Conservation (phyloP, 148 eudicot genomes). For the Fagopyrum homotropicum region DNA sequence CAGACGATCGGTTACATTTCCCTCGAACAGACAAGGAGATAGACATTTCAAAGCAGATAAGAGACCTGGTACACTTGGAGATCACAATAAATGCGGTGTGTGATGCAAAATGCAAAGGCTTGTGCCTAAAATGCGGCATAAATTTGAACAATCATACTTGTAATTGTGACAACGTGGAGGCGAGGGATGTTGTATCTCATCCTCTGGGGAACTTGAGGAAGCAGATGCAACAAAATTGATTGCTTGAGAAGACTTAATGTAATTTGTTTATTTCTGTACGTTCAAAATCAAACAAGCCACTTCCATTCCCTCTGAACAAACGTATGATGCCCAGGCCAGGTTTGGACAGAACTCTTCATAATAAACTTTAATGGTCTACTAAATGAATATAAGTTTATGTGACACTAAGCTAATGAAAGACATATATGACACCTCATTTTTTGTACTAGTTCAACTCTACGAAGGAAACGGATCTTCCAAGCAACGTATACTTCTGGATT, state of each 20-base stretch:
- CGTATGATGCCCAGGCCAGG: too few relatives aligned
- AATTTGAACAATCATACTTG: slow-evolving; percentile 58
- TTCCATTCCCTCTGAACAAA: too few relatives aligned
- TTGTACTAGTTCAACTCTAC: neutral
- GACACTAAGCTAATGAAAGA: neutral
- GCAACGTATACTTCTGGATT: neutral
- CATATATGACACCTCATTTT: neutral
- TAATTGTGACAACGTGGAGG: slow-evolving; percentile 34
- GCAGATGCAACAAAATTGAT: slow-evolving; percentile 48
- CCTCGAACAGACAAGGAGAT: slow-evolving; percentile 54
- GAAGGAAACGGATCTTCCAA: neutral
- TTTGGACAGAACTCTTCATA: too few relatives aligned
- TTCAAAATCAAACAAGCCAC: too few relatives aligned
- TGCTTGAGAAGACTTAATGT: neutral
- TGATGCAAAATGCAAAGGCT: slow-evolving; percentile 67
- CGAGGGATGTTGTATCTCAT: slow-evolving; percentile 29
- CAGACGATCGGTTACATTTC: slow-evolving; percentile 75
- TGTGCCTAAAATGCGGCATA: slow-evolving; percentile 66
- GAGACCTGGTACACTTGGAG: slow-evolving; percentile 85
- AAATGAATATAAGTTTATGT: too few relatives aligned
- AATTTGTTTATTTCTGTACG: too few relatives aligned
- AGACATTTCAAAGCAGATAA: slow-evolving; percentile 81
- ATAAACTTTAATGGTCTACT: too few relatives aligned
- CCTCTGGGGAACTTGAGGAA: slow-evolving; percentile 60
- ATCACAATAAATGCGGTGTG: slow-evolving; percentile 63